Conservation (phyloP, 2,329 filamentous ascomycete species). For the Grosmannia clavigera region DNA sequence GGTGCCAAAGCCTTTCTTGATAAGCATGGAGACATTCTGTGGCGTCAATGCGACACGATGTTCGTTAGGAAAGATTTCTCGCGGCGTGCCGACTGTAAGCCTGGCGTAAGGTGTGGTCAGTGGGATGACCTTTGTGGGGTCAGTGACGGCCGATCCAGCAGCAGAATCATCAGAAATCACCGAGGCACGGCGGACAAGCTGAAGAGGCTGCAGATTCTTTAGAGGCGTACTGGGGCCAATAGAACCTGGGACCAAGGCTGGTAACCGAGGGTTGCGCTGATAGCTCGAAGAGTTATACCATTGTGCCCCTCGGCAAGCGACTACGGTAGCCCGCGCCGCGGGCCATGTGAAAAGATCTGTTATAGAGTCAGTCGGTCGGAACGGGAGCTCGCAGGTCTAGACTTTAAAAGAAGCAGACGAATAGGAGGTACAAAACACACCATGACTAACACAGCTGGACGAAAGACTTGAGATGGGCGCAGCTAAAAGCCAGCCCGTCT, state of each 20-base stretch:
- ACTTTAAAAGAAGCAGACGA: neutral
- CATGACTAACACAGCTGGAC: neutral
- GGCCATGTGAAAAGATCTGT: neutral
- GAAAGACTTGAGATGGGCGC: neutral
- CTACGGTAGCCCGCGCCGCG: neutral
- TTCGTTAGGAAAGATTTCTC: constrained; percentile 67
- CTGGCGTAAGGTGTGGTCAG: constrained; percentile 52
- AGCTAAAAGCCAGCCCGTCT: neutral
- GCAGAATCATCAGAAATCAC: constrained; percentile 16
- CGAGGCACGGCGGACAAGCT: constrained; percentile 28
- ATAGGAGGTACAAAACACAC: neutral
- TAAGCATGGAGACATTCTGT: constrained; percentile 65
- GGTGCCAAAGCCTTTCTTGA: constrained; percentile 73
- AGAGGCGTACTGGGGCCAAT: constrained; percentile 13
- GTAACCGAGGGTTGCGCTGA: constrained; percentile 12
- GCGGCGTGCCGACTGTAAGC: constrained; percentile 66
- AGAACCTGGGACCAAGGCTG: constrained; percentile 6
- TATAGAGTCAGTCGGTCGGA: neutral
- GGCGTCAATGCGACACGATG: constrained; percentile 76
- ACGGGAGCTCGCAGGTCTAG: neutral
- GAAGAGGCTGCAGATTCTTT: constrained; percentile 19
- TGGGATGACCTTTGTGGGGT: constrained; percentile 28
- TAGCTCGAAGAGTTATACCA: constrained; percentile 26
- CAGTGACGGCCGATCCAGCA: constrained; percentile 16
- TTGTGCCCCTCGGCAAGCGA: constrained; percentile 11